These are phyloP conservation scores for Cercospora brassicicola DNA, from an alignment of 2,329 filamentous ascomycete species.

Conservation along the genomic window DNA sequence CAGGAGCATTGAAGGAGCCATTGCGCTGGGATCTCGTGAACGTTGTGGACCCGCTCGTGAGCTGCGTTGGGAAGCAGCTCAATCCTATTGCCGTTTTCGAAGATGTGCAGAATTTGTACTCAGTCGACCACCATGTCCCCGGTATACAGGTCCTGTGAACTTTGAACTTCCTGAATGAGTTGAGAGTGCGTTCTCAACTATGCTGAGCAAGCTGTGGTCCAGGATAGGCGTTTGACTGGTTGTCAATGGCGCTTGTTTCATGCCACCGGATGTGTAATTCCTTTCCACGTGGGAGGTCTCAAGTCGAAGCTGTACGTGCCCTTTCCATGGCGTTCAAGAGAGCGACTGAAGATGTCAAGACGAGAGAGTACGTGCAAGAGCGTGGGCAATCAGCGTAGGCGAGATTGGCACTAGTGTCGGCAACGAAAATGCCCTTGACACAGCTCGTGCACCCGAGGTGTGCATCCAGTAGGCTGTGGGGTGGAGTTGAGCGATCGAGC, in stretches of 20 bases:
- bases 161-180: neutral
- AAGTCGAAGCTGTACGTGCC: neutral
- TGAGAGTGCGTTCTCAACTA: neutral
- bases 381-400: neutral
- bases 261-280: neutral
- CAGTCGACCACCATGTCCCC: neutral
- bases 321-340: neutral
- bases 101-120: neutral
- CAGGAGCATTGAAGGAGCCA: slow-evolving; percentile 30
- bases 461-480: neutral
- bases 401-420: neutral
- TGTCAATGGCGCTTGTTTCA: neutral
- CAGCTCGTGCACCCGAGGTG: neutral
- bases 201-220: neutral
- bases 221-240: neutral
- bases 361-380: neutral
- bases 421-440: neutral
- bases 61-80: neutral
- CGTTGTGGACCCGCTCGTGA: neutral
- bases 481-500: neutral
- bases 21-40: slow-evolving; percentile 4
- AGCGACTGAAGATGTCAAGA: neutral
- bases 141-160: neutral
- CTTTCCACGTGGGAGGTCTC: neutral
- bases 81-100: neutral